A percentile compares a stretch with the other conserved stretches of the same genome.
Evolutionary conservation across 805 yeast species (phyloP).

Genomic region (Cyberlindnera sargentensis): DNA sequence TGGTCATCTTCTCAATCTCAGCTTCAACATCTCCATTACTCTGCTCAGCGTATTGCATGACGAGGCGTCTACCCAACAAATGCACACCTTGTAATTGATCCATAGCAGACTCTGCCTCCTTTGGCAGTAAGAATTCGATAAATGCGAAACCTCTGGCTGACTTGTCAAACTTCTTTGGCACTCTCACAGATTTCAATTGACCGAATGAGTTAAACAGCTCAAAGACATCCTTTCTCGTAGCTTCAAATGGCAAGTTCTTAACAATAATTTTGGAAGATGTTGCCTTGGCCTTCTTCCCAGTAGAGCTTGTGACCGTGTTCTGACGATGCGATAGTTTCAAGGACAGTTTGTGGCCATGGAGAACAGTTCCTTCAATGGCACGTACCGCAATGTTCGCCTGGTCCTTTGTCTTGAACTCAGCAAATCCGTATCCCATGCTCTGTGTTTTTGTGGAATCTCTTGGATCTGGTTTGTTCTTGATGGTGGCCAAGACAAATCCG

Average conservation of each 20-base stretch:
- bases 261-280: conserved; percentile 54
- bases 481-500: conserved; percentile 78
- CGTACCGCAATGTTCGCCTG: conserved; percentile 73
- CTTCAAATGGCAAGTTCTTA: conserved; percentile 96
- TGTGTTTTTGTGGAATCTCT: conserved; percentile 56
- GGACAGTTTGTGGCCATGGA: conserved; percentile 88
- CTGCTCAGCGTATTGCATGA: conserved; percentile 84
- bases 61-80: conserved; percentile 89
- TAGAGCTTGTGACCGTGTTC: conserved; percentile 30
- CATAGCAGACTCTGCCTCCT: conserved; percentile 94
- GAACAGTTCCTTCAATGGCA: conserved; percentile 63
- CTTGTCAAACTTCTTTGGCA: conserved; percentile 93
- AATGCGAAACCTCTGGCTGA: conserved; percentile 97
- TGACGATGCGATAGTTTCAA: conserved; percentile 82
- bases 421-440: conserved; percentile 98
- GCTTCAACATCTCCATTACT: conserved; percentile 82
- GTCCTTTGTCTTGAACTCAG: conserved; percentile 72
- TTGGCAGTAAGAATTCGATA: conserved; percentile 79
- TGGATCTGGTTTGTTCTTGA: conserved; percentile 85
- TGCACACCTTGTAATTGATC: conserved; percentile 92
- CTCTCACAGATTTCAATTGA: conserved; percentile 86
- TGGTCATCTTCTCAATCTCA: conserved; percentile 86
- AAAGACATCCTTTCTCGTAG: conserved; percentile 86
- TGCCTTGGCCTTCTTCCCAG: conserved; percentile 11
- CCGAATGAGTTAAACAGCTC: conserved; percentile 94